phyloP scores from a whole-genome alignment of 441 rosid species.

The Rhodomyrtus psidioides region DNA sequence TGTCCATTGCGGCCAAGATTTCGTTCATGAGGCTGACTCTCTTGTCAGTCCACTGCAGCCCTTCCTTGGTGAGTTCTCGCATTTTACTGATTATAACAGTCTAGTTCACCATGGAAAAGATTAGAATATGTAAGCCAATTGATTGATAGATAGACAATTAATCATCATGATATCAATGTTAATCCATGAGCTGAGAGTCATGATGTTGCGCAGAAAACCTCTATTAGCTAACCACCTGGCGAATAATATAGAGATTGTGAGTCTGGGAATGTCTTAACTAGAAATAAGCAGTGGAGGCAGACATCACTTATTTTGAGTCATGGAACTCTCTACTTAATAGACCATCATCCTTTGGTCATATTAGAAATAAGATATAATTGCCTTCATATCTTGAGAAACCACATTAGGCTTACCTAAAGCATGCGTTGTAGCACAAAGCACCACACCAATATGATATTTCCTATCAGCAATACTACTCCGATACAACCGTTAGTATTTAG shows the following conservation, averaged over 20 bases:
- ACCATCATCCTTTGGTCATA: not conserved
- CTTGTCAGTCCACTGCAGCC: constrained; percentile 13
- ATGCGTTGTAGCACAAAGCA: not conserved
- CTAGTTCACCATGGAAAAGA: not conserved
- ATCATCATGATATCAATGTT: not conserved
- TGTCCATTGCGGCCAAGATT: constrained; percentile 15
- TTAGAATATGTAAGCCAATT: not conserved
- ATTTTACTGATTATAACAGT: constrained; percentile 5
- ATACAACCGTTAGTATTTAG: not conserved
- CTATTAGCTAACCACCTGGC: not conserved
- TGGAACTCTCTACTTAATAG: not conserved
- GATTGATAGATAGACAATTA: not conserved
- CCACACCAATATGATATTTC: not conserved
- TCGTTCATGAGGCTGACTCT: constrained; percentile 14
- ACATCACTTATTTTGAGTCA: not conserved
- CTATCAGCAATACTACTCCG: not conserved
- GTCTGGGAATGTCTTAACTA: not conserved
- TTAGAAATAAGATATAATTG: not conserved
- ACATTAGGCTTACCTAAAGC: not conserved
- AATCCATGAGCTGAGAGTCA: not conserved
- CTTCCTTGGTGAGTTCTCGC: constrained; percentile 7
- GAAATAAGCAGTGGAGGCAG: not conserved
- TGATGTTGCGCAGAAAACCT: not conserved
- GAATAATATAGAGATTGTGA: not conserved
- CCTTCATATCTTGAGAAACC: not conserved